Evolutionary conservation across 306 rosid genomes (phyloP), one percentile per base, ranked within the genome.

Genomic region (Vachellia pachyceras): DNA sequence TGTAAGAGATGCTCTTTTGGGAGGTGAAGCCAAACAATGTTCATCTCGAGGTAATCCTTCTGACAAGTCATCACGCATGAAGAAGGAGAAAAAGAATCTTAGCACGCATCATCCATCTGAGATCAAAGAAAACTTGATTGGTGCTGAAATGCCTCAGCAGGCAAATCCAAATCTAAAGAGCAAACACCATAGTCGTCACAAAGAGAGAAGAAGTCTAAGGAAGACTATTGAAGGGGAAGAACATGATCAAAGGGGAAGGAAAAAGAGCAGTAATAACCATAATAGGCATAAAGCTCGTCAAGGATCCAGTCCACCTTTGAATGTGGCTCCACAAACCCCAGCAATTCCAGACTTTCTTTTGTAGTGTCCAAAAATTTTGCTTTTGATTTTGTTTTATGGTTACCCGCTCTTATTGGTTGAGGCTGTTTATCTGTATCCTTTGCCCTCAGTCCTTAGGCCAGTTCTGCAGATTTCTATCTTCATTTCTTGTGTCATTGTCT

Each of bases 311-410:
- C 85, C 82, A 39, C 87, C 93, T 39, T 86, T 88, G 83, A 90
- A 79, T 55, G 93, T 85, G 84, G 91, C 80, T 85, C 84, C 97
- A 50, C 96, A 88, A 82, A 69, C 92, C 44, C 86, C 87, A 14
- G 96, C 79, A 72, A 88, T 95, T 82, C 99, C 99, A 12, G 99
- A 95, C 84, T 95, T 93, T 85, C 98, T 95, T 73, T 86, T 95
- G 79, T 93, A 90, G 92, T 80, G 54, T 68, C 74, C 35, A 67
- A 69, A 67, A 75, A 78, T 82, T 67, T 57, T 52, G 73, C 45
- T 85, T 84, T 61, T 54, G 61, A 58, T 87, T 83, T 61, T 70
- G 72, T 78, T 84, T 63, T 68, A 29, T 76, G 76, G 50, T 84
- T 79, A 64, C 49, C 77, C 49, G 64, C 47, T 73, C 69, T 73